These are phyloP conservation scores for Phytopythium cucurbitacearum DNA, from an alignment of 352 stramenopile genomes.

Conservation along the genomic window DNA sequence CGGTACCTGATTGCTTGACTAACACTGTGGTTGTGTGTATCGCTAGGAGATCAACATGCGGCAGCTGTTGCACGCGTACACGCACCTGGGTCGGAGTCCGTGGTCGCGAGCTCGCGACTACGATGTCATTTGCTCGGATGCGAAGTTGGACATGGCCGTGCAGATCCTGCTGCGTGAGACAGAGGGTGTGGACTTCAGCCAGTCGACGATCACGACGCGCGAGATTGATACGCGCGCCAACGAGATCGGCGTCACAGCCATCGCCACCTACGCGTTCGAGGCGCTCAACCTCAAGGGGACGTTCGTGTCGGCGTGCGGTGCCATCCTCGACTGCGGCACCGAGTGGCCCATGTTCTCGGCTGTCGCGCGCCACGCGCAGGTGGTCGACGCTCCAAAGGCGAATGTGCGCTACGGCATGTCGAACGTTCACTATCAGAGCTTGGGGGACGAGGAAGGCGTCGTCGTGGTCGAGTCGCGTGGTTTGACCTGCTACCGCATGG, in stretches of 20 bases:
- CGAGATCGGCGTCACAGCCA: slow-evolving; percentile 40
- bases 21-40: neutral
- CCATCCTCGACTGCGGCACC: slow-evolving; percentile 32
- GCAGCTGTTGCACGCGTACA: slow-evolving; percentile 9
- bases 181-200: slow-evolving; percentile 21
- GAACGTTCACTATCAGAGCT: slow-evolving; percentile 24
- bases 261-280: slow-evolving; percentile 47
- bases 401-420: slow-evolving; percentile 46
- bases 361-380: slow-evolving; percentile 17
- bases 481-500: slow-evolving; percentile 22
- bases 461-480: slow-evolving; percentile 22
- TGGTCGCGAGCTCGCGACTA: slow-evolving; percentile 39
- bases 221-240: slow-evolving; percentile 16
- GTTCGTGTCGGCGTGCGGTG: slow-evolving; percentile 36
- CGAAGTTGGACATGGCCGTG: slow-evolving; percentile 45
- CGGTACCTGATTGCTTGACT: neutral
- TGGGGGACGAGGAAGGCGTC: slow-evolving; percentile 13
- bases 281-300: slow-evolving; percentile 34
- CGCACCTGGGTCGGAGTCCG: slow-evolving; percentile 24
- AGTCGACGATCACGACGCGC: slow-evolving; percentile 33
- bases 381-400: slow-evolving; percentile 29
- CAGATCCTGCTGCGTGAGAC: slow-evolving; percentile 52
- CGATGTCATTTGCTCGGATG: slow-evolving; percentile 32
- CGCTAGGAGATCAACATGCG: slow-evolving; percentile 39
- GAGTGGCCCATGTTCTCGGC: slow-evolving; percentile 42